Conservation (phyloP, 352 stramenopile species). For the Thraustochytrium sp. region DNA sequence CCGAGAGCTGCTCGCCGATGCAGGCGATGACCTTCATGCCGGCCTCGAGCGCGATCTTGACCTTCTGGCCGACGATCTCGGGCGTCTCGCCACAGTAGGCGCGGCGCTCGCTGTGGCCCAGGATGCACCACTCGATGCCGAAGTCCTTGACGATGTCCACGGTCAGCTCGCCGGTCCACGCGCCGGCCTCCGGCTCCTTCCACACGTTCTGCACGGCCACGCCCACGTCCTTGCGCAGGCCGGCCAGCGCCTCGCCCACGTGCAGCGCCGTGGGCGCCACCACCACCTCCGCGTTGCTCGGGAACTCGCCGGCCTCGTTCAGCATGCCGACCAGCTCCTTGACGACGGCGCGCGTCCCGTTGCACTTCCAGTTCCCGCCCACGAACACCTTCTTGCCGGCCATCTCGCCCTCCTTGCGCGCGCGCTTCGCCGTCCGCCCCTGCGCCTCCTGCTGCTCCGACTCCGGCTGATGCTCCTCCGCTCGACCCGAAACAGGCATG, state of each 20-base stretch:
- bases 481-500: too few species aligned
- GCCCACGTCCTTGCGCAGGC: constrained; percentile 58
- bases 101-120: constrained; percentile 91
- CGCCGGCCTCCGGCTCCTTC: constrained; percentile 81
- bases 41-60: constrained; percentile 80
- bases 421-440: too few species aligned
- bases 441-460: too few species aligned
- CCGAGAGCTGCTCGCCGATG: constrained; percentile 91
- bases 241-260: constrained; percentile 62
- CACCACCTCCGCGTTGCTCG: constrained; percentile 83
- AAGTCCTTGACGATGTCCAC: constrained; percentile 94
- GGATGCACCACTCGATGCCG: constrained; percentile 86
- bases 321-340: constrained; percentile 52
- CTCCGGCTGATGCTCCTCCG: too few species aligned
- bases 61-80: constrained; percentile 85
- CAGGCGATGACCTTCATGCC: constrained; percentile 91
- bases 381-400: constrained; percentile 90
- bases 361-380: constrained; percentile 99
- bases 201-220: constrained; percentile 90
- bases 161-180: constrained; percentile 93
- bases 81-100: constrained; percentile 77
- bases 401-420: too few species aligned
- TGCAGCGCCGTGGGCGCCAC: constrained; percentile 90
- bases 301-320: constrained; percentile 55
- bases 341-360: constrained; percentile 66